Conservation (phyloP, 352 stramenopile genomes). For the Pythium oligandrum region DNA sequence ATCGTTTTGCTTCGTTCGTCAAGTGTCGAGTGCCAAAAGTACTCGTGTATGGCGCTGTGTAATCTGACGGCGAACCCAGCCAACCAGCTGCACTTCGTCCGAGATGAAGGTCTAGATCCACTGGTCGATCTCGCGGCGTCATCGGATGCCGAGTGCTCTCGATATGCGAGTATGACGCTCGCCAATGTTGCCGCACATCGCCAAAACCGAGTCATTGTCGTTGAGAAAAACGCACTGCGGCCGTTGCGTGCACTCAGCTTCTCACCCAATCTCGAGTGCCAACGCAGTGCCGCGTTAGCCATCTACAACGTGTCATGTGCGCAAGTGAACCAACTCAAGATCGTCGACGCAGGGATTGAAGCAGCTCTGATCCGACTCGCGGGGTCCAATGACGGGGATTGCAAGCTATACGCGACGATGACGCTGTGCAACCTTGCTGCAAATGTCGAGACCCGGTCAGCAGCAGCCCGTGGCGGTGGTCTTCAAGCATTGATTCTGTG, state of each 20-base stretch:
- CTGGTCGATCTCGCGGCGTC: conserved; percentile 79
- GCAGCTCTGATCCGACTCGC: conserved; percentile 85
- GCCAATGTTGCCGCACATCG: conserved; percentile 91
- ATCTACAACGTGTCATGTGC: conserved; percentile 96
- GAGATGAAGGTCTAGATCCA: conserved; percentile 66
- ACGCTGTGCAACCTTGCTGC: conserved; percentile 94
- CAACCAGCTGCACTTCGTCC: conserved; percentile 89
- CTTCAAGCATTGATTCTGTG: conserved; percentile 89
- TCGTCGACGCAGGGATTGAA: conserved; percentile 88
- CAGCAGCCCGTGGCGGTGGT: conserved; percentile 86
- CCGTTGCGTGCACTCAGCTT: conserved; percentile 81
- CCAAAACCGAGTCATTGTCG: conserved; percentile 84
- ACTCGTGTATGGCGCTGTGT: conserved; percentile 92
- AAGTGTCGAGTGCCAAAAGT: conserved; percentile 69
- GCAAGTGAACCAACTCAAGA: conserved; percentile 85
- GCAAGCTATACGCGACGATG: conserved; percentile 93
- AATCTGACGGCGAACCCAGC: conserved; percentile 91
- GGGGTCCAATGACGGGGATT: conserved; percentile 85
- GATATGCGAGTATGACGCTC: conserved; percentile 93
- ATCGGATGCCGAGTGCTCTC: conserved; percentile 68
- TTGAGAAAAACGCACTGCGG: conserved; percentile 75
- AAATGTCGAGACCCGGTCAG: conserved; percentile 87
- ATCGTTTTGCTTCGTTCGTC: conserved; percentile 47
- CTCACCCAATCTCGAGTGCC: conserved; percentile 83
- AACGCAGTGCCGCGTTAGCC: conserved; percentile 87